Evolutionary conservation across 1,139 yeast genomes (phyloP), one percentile per base, ranked within the genome.

Genomic region (Sugiyamaella grinbergsii): DNA sequence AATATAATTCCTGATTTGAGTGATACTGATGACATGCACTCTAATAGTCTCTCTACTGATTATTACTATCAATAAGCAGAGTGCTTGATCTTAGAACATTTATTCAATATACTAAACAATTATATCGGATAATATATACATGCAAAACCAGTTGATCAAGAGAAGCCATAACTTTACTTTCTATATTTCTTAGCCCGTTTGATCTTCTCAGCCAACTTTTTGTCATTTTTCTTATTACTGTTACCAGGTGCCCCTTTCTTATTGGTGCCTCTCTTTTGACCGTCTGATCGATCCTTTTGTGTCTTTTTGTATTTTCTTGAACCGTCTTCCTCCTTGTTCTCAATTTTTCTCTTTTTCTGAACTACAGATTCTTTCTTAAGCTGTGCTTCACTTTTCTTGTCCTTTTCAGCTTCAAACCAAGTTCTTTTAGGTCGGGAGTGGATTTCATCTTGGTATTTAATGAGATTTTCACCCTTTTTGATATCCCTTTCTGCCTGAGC

Each of bases 361-460:
- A 77, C 79, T 7, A 42, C 55, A 13, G 53, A 47, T 16, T 56
- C 56, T 34, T 50, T 56, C 44, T 50, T 48, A 20, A 53, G 32
- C 46, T 58, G 58, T 6, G 54, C 26, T 26, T 58, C 60, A 8
- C 57, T 54, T 61, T 79, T 81, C 74, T 85, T 85, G 36, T 87
- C 94, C 57, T 76, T 73, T 56, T 85, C 91, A 37, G 80, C 72
- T 68, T 88, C 94, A 70, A 93, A 93, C 99, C 99, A 93, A 0
- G 98, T 93, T 73, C 99, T 82, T 71, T 81, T 89, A 28, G 98
- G 98, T 64, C 98, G 79, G 1, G 96, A 74, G 59, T 81, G 80
- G 64, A 93, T 93, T 68, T 93, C 98, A 49, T 80, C 80, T 58
- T 81, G 81, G 63, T 87, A 90, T 63, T 80, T 85, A 61, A 94